Evolutionary conservation across 495 filamentous ascomycete genomes (phyloP), one percentile per base, ranked within the genome.

Genomic region (Xylaria bambusicola): DNA sequence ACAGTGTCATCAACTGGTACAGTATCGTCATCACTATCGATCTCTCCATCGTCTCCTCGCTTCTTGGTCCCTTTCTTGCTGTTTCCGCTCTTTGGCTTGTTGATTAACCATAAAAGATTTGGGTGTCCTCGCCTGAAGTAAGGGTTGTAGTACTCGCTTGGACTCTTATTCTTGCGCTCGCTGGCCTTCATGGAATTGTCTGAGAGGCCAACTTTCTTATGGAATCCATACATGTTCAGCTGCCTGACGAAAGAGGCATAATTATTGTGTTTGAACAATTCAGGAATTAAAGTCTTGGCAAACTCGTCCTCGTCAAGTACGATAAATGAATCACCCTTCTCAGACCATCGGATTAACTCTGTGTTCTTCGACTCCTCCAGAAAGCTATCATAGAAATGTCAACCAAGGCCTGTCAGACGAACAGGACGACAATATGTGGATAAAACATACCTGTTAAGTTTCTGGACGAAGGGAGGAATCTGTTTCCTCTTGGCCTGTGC

Each of bases 181-280:
- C 92, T 97, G 26, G 95, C 92, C 61, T 92, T 90, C 88, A 98
- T 94, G 0, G 93, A 97, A 70, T 96, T 96, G 72, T 98, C 94
- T 6, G 92, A 94, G 23, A 99, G 84, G 2, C 94, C 94, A 9
- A 99, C 95, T 52, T 93, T 91, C 78, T 99, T 99, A 73, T 99
- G 94, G 69, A 99, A 99, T 7, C 94, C 94, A 71, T 99, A 98
- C 94, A 98, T 98, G 68, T 98, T 98, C 61, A 98, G 81, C 69
- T 98, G 94, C 9, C 94, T 90, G 24, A 99, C 94, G 66, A 99
- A 99, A 1, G 95, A 98, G 6, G 94, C 93, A 72, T 98, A 99
- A 73, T 98, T 99, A 73, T 97, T 98, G 74, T 98, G 95, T 70
- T 99, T 99, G 83, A 98, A 99, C 7, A 97, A 80, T 68, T 98